phyloP scores from a whole-genome alignment of 306 rosid species.

The Cicer yamashitae region DNA sequence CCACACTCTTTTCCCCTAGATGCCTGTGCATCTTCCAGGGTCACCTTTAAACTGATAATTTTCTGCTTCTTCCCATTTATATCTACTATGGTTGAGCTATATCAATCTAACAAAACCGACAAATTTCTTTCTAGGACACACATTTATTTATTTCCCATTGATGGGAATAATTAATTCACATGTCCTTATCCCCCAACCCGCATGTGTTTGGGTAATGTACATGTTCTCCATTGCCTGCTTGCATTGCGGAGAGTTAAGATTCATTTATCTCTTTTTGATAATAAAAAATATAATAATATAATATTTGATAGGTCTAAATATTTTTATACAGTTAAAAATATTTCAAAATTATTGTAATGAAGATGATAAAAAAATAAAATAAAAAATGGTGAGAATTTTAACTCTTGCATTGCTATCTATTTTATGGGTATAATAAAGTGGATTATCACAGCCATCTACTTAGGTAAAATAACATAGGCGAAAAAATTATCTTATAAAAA shows the following conservation, averaged over 20 bases:
- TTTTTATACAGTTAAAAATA: no score
- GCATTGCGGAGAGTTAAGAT: neutral
- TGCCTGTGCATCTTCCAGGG: neutral
- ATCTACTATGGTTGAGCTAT: conserved; percentile 41
- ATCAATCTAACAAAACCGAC: conserved; percentile 38
- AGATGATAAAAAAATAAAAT: no score
- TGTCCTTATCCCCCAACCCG: neutral
- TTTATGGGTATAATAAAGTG: no score
- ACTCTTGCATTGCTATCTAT: no score
- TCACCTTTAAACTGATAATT: neutral
- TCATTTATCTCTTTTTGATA: no score
- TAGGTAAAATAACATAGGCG: no score
- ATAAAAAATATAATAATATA: no score
- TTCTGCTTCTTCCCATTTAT: neutral
- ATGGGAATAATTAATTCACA: neutral
- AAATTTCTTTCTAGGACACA: conserved; percentile 2
- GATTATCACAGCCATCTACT: no score
- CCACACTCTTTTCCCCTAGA: neutral
- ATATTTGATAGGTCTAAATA: no score
- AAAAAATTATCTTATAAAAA: no score
- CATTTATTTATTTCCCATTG: conserved; percentile 13
- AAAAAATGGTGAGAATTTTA: no score
- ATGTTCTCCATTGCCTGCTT: neutral
- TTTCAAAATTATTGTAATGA: no score
- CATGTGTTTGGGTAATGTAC: conserved; percentile 20